Conservation (phyloP, 1,139 yeast species). For the Scheffersomyces segobiensis region DNA sequence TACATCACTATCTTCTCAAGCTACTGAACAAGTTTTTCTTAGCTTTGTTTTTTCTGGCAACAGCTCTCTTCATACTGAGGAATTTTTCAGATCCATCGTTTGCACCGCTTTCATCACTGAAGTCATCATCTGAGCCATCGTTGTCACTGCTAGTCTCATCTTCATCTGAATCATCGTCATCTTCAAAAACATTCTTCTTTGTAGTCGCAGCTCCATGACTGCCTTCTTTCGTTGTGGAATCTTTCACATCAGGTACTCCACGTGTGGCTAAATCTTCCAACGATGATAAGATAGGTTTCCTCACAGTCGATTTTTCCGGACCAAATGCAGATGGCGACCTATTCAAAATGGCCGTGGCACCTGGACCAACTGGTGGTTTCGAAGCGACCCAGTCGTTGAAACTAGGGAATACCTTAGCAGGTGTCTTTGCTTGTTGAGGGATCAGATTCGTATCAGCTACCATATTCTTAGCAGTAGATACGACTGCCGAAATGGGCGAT, state of each 20-base stretch:
- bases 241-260: slow-evolving; percentile 67
- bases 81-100: slow-evolving; percentile 14
- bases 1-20: slow-evolving; percentile 7
- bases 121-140: slow-evolving; percentile 5
- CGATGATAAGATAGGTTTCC: slow-evolving; percentile 43
- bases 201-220: slow-evolving; percentile 1
- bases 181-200: slow-evolving; percentile 1
- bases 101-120: slow-evolving; percentile 12
- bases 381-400: not conserved
- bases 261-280: slow-evolving; percentile 56
- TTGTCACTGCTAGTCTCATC: slow-evolving; percentile 5
- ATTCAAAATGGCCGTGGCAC: not conserved
- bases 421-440: not conserved
- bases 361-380: not conserved
- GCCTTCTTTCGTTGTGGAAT: slow-evolving; percentile 13
- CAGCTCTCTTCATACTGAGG: slow-evolving; percentile 12
- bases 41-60: slow-evolving; percentile 7
- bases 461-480: slow-evolving; percentile 1
- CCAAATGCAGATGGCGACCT: not conserved
- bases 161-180: slow-evolving; percentile 3
- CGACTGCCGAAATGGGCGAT: slow-evolving; percentile 4
- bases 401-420: not conserved
- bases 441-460: not conserved
- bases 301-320: slow-evolving; percentile 6
- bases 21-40: slow-evolving; percentile 12